A percentile compares a stretch with the other conserved stretches of the same genome.
Conservation (phyloP, 345 rosid genomes). For the Salix koriyanagi region DNA sequence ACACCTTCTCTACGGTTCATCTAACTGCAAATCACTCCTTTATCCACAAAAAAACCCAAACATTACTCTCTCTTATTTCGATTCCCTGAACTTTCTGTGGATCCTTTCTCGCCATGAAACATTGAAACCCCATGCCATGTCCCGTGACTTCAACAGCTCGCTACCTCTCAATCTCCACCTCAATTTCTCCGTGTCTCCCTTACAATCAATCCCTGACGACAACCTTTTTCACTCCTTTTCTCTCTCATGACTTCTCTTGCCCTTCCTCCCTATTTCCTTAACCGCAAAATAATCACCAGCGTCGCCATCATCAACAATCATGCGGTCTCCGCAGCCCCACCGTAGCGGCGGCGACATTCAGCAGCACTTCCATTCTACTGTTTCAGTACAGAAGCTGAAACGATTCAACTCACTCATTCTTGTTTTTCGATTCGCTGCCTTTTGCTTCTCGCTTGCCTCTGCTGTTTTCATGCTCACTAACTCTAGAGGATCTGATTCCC, state of each 20-base stretch:
- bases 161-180: neutral
- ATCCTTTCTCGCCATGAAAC: constrained; percentile 8
- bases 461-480: constrained; percentile 85
- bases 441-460: constrained; percentile 77
- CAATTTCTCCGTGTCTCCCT: neutral
- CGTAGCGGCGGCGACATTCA: constrained; percentile 67
- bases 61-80: neutral
- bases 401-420: constrained; percentile 77
- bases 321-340: constrained; percentile 65
- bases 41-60: constrained; percentile 31
- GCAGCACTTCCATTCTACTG: constrained; percentile 65
- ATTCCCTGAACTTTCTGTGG: neutral
- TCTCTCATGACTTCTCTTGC: constrained; percentile 30
- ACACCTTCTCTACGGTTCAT: neutral
- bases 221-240: constrained; percentile 11
- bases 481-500: constrained; percentile 51
- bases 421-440: constrained; percentile 65
- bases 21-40: constrained; percentile 23
- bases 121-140: constrained; percentile 11
- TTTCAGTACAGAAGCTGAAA: constrained; percentile 66
- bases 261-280: neutral
- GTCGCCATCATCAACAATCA: constrained; percentile 16
- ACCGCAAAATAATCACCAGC: neutral
- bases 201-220: neutral
- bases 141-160: constrained; percentile 34